These are phyloP conservation scores for Dendrobium officinale DNA, from an alignment of 106 monocot species.

Conservation along the genomic window DNA sequence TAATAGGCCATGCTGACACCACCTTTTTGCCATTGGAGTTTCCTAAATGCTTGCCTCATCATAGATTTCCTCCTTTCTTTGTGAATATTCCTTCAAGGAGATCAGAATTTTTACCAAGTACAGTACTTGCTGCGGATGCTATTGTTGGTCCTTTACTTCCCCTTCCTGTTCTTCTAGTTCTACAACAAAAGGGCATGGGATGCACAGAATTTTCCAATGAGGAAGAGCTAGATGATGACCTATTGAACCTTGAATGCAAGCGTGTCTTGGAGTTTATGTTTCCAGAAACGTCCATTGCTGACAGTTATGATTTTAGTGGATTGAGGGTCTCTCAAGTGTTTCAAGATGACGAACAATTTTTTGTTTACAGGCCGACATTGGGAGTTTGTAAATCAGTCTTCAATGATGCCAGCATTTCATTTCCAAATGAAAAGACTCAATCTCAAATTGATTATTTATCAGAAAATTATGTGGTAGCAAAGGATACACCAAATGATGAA, in stretches of 20 bases:
- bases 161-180: slow-evolving; percentile 55
- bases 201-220: not conserved
- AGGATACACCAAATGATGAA: slow-evolving; percentile 23
- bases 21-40: slow-evolving; percentile 44
- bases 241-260: slow-evolving; percentile 22
- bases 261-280: slow-evolving; percentile 21
- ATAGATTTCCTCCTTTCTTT: slow-evolving; percentile 33
- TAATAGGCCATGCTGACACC: not conserved
- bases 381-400: not conserved
- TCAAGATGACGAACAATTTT: slow-evolving; percentile 37
- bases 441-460: slow-evolving; percentile 1
- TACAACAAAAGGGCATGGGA: slow-evolving; percentile 16
- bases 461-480: not conserved
- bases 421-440: slow-evolving; percentile 9
- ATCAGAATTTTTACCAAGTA: slow-evolving; percentile 24
- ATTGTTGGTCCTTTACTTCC: slow-evolving; percentile 84
- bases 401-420: not conserved
- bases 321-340: slow-evolving; percentile 18
- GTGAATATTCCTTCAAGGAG: slow-evolving; percentile 40
- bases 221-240: slow-evolving; percentile 11
- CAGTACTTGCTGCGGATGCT: slow-evolving; percentile 11
- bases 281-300: slow-evolving; percentile 41
- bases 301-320: slow-evolving; percentile 15
- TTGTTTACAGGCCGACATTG: slow-evolving; percentile 35
- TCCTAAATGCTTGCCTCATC: slow-evolving; percentile 25